These are phyloP conservation scores for Chlorella vulgaris DNA, from an alignment of 139 green algal genomes.

Conservation along the genomic window DNA sequence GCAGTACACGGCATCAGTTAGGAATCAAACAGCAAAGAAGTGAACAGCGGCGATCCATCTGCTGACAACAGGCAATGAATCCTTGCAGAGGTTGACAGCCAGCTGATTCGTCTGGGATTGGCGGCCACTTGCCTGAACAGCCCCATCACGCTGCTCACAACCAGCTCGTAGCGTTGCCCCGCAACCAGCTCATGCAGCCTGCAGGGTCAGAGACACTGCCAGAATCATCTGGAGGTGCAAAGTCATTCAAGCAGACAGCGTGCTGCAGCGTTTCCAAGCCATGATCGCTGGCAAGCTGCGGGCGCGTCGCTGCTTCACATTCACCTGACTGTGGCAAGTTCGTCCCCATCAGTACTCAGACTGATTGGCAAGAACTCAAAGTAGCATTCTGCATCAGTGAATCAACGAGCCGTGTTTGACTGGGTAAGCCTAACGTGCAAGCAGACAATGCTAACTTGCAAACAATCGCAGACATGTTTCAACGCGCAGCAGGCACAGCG, in stretches of 20 bases:
- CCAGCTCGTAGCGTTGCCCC: slow-evolving; percentile 1
- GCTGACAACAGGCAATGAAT: too few species aligned
- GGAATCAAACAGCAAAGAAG: too few species aligned
- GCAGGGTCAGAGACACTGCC: neutral
- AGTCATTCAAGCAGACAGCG: neutral
- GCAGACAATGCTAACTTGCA: neutral
- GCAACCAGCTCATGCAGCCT: slow-evolving; percentile 2
- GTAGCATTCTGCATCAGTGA: neutral
- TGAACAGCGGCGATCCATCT: too few species aligned
- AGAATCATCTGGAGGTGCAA: neutral
- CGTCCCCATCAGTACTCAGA: neutral
- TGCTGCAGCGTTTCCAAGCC: neutral
- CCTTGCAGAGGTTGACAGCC: too few species aligned
- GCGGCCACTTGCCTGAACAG: neutral
- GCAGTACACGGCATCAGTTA: neutral
- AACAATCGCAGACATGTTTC: too few species aligned
- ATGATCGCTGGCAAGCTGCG: neutral
- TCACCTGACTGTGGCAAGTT: neutral
- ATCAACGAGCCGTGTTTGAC: neutral
- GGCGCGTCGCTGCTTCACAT: too few species aligned
- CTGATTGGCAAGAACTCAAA: neutral
- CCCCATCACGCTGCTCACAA: neutral
- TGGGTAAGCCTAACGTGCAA: neutral
- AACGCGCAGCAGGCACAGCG: neutral
- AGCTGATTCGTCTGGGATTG: too few species aligned